Conservation (phyloP, 108 stramenopile genomes). For the Nitzschia sp. region DNA sequence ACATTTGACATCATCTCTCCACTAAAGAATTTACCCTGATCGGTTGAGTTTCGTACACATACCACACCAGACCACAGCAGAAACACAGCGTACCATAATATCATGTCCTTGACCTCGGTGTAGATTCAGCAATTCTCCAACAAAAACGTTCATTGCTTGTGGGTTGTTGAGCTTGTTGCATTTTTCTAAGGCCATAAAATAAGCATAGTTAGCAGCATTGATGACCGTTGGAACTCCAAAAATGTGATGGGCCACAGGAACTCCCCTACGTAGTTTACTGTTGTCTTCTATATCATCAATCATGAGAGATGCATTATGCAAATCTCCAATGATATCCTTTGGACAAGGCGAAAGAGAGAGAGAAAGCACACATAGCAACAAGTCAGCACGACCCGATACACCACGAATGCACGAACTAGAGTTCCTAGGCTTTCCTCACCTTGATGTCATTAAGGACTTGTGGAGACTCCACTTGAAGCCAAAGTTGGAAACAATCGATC, state of each 20-base stretch:
- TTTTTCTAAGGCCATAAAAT: slow-evolving; percentile 89
- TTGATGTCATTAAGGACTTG: slow-evolving; percentile 46
- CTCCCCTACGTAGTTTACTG: slow-evolving; percentile 83
- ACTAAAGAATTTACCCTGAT: slow-evolving; percentile 17
- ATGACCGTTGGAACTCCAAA: slow-evolving; percentile 91
- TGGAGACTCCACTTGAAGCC: slow-evolving; percentile 58
- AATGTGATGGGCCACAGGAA: slow-evolving; percentile 92
- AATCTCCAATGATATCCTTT: slow-evolving; percentile 75
- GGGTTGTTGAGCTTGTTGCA: slow-evolving; percentile 65
- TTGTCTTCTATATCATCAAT: slow-evolving; percentile 98
- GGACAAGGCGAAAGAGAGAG: too few relatives aligned
- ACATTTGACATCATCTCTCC: slow-evolving; percentile 71
- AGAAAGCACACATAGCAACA: background rate
- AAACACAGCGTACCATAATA: slow-evolving; percentile 50
- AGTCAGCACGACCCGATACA: background rate
- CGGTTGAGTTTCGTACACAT: too few relatives aligned
- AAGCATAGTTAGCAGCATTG: slow-evolving; percentile 96
- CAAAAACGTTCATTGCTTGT: slow-evolving; percentile 79
- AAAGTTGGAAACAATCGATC: slow-evolving; percentile 84
- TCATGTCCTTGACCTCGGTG: slow-evolving; percentile 94
- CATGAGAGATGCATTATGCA: slow-evolving; percentile 92
- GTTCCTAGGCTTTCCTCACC: background rate
- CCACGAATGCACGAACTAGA: background rate
- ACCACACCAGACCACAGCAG: too few relatives aligned
- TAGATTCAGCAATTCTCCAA: slow-evolving; percentile 86